These are phyloP conservation scores for Thuidium tamariscinum DNA, from an alignment of 225 moss, liverwort and hornwort genomes.

Conservation along the genomic window DNA sequence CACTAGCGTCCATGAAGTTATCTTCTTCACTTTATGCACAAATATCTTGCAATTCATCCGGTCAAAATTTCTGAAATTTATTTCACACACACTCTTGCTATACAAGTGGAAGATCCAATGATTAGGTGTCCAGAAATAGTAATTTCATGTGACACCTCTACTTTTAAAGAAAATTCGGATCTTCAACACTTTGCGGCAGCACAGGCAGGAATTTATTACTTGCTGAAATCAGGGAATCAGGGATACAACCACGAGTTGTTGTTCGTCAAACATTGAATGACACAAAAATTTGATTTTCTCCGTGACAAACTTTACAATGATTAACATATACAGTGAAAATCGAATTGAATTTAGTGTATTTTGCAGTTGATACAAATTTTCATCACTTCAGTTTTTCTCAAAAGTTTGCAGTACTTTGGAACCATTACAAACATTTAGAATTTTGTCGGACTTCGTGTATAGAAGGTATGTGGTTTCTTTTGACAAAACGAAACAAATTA, in stretches of 20 bases:
- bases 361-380: not conserved
- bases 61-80: no score
- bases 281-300: no score
- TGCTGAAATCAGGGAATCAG: not conserved
- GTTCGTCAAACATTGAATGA: not conserved
- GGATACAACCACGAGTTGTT: not conserved
- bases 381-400: not conserved
- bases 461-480: not conserved
- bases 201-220: not conserved
- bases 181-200: no score
- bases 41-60: no score
- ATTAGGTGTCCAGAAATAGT: no score
- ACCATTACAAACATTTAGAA: not conserved
- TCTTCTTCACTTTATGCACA: no score
- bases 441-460: not conserved
- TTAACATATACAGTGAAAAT: not conserved
- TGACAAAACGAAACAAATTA: not conserved
- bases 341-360: not conserved
- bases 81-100: no score
- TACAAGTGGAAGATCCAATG: no score
- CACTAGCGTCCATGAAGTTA: no score
- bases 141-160: not conserved
- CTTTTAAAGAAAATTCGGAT: not conserved
- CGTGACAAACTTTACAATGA: not conserved
- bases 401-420: not conserved